phyloP scores from a whole-genome alignment of 495 filamentous ascomycete genomes.

The Neurospora sp. region DNA sequence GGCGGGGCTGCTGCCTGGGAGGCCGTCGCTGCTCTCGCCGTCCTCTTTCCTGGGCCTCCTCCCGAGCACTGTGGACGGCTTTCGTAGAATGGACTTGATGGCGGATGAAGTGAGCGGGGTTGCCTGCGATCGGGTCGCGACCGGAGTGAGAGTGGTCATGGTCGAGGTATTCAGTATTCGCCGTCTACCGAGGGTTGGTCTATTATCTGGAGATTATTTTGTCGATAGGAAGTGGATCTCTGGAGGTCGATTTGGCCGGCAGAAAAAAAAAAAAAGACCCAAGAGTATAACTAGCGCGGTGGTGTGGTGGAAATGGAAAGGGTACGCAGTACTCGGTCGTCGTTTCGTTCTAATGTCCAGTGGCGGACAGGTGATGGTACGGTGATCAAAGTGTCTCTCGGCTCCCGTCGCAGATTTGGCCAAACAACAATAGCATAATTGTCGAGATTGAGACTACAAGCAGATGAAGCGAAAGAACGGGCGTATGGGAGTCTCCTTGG shows the following conservation, averaged over 20 bases:
- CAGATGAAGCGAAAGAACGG: not conserved
- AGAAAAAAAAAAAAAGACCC: not conserved
- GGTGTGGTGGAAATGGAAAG: not conserved
- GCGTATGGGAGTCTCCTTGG: not conserved
- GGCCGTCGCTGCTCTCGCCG: conserved; percentile 29
- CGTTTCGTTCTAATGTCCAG: not conserved
- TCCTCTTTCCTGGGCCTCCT: conserved; percentile 28
- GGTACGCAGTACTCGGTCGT: not conserved
- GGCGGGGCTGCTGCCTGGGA: conserved; percentile 39
- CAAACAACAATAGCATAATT: not conserved
- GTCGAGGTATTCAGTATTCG: not conserved
- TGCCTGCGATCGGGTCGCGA: conserved; percentile 12
- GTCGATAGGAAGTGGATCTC: not conserved
- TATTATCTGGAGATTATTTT: not conserved
- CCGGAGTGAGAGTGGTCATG: conserved; percentile 23
- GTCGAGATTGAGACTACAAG: not conserved
- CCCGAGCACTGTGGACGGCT: conserved; percentile 25
- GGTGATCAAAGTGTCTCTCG: not conserved
- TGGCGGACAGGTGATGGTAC: not conserved
- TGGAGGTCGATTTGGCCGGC: not conserved
- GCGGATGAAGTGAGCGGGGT: conserved; percentile 13
- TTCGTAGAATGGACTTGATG: conserved; percentile 38
- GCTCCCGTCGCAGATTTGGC: not conserved
- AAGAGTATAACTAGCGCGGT: not conserved
- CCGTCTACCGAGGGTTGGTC: not conserved